Conservation (phyloP, 208 protist species). For the Trypanosomatidae sp. region DNA sequence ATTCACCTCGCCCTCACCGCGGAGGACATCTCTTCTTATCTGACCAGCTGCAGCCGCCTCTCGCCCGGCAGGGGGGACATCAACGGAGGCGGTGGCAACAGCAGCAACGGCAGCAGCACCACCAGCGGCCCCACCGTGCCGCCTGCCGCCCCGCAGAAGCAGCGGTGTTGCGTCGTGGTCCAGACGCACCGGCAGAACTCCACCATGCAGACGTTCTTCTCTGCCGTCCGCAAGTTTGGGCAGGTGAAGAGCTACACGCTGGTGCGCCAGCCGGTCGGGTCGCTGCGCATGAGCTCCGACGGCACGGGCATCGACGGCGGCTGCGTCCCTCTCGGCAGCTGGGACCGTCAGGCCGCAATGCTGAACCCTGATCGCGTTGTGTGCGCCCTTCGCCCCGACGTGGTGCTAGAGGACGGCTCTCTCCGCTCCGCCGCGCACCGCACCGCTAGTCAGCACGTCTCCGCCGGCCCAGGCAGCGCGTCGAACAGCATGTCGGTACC, state of each 20-base stretch:
- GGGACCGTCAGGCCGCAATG: constrained; percentile 16
- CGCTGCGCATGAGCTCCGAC: constrained; percentile 33
- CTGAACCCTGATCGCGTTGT: constrained; percentile 28
- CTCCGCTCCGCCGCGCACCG: constrained; percentile 13
- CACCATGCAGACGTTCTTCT: constrained; percentile 83
- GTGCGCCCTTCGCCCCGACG: constrained; percentile 36
- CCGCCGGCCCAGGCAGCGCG: not conserved
- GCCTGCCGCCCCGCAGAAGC: not conserved
- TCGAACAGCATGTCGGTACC: not conserved
- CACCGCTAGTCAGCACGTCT: not conserved
- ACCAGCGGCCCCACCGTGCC: too few relatives aligned
- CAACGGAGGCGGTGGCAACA: too few relatives aligned
- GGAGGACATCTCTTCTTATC: not conserved
- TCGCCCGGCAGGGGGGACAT: not conserved
- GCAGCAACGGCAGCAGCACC: too few relatives aligned
- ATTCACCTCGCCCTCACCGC: constrained; percentile 38
- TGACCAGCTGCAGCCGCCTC: not conserved
- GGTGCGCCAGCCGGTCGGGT: constrained; percentile 19
- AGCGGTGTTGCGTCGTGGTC: constrained; percentile 61
- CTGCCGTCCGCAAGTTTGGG: constrained; percentile 38
- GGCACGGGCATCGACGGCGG: constrained; percentile 30
- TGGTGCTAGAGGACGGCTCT: constrained; percentile 42
- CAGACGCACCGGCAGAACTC: constrained; percentile 79
- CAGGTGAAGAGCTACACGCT: constrained; percentile 45
- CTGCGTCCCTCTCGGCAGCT: constrained; percentile 30